Base-by-base conservation (phyloP, 2,329 filamentous ascomycete genomes). In the Fusarium oxysporum region DNA sequence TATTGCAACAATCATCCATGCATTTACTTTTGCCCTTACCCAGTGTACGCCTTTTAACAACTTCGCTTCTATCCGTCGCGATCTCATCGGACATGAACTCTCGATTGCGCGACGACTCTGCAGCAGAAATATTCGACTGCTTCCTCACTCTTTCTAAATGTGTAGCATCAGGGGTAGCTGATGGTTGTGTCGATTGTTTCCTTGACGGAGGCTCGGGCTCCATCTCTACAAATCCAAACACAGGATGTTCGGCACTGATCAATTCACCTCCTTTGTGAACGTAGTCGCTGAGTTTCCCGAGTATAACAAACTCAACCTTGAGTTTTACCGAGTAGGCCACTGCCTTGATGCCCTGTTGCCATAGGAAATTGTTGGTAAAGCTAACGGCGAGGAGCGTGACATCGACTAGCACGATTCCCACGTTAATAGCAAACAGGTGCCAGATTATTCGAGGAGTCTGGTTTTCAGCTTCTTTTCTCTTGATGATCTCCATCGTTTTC, bases 391-490 rank as follows among this genome's bases (percentile, higher is more conserved):
- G 65, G 30, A 83, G 76, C 13, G 80, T 73, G 25, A 85, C 64
- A 62, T 87, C 84, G 75, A 87, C 81, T 4, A 81, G 33, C 16
- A 87, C 78, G 38, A 86, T 82, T 10, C 82, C 40, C 17, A 85
- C 65, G 64, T 87, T 86, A 25, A 85, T 81, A 10, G 79, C 76
- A 21, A 66, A 59, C 2, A 76, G 67, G 25, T 73, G 72, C 61
- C 67, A 69, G n/a, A 76, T 61, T 30, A 73, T 64, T 21, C 61
- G 65, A 30, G 58, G 59, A 21, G 66, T 76, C 25, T 55, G 56
- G 5, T 60, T 45, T 43, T 74, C 33, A 4, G 65, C 33, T 17
- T 37, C 45, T 35, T 59, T 65, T 33, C 37, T 70, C 35, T 43
- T 67, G 35, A 74, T 57, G 17, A 74, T 69, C 14, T 68, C 54